phyloP scores from a whole-genome alignment of 345 rosid species.

The Corchorus capsularis region DNA sequence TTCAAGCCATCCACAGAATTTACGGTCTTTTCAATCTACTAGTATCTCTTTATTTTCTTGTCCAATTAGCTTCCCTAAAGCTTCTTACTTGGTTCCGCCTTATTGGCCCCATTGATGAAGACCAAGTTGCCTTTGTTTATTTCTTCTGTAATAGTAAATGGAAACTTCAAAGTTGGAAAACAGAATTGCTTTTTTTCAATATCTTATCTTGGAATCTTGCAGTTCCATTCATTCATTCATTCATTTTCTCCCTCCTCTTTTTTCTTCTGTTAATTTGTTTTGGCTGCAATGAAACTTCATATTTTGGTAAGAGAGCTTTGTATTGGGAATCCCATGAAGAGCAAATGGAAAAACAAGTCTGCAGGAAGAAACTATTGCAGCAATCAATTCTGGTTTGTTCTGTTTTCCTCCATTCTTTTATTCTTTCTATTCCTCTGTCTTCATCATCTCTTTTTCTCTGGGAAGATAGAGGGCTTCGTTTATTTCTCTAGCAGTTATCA shows the following conservation, averaged over 20 bases:
- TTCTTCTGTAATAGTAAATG: background rate
- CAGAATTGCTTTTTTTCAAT: background rate
- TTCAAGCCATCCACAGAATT: background rate
- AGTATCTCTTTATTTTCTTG: background rate
- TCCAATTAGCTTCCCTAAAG: background rate
- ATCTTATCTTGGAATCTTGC: background rate
- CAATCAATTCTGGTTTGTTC: conserved; percentile 10
- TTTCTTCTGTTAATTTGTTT: background rate
- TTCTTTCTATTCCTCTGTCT: conserved; percentile 2
- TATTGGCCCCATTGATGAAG: background rate
- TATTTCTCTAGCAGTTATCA: background rate
- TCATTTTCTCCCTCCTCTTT: background rate
- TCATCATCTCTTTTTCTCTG: background rate
- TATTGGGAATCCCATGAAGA: background rate
- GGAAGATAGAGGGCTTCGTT: background rate
- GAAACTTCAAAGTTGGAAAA: background rate
- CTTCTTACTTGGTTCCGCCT: background rate
- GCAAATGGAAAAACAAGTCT: conserved; percentile 13
- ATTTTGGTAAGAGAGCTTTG: background rate
- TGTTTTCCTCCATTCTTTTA: conserved; percentile 11
- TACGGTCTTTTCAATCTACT: background rate
- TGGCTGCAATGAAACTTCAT: conserved; percentile 5
- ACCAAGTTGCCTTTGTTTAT: background rate
- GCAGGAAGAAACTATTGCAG: background rate
- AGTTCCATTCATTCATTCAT: background rate